These are phyloP conservation scores for Symbiodinium pilosum DNA, from an alignment of 73 alveolate genomes.

Conservation along the genomic window DNA sequence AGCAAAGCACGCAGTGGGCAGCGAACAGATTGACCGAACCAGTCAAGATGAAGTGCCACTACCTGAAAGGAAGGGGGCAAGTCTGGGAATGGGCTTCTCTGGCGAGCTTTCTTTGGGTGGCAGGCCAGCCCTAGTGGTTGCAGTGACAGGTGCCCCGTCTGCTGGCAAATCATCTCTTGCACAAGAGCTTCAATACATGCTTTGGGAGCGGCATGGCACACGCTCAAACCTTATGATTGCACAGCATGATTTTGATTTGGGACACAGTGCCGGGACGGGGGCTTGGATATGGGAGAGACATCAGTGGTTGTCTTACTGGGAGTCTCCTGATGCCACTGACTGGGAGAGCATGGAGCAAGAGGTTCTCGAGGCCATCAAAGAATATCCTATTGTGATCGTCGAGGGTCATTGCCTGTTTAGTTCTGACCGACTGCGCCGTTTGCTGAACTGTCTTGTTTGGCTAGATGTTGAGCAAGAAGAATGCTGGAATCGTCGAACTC, in stretches of 20 bases:
- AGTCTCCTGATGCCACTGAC: constrained; percentile 48
- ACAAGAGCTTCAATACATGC: not conserved
- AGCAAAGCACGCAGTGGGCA: no score
- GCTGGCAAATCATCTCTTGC: constrained; percentile 44
- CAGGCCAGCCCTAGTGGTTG: not conserved
- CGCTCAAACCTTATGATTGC: not conserved
- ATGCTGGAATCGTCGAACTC: constrained; percentile 19
- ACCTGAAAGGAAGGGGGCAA: no score
- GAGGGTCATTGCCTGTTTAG: constrained; percentile 16
- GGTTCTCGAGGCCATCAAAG: not conserved
- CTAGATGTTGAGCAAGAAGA: not conserved
- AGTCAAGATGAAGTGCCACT: no score
- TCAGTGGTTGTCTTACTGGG: constrained; percentile 34
- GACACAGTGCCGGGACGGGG: not conserved
- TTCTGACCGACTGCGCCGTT: not conserved
- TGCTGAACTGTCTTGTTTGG: not conserved
- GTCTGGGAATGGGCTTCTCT: no score
- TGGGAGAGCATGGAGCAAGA: not conserved
- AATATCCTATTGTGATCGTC: not conserved
- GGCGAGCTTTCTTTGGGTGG: not conserved
- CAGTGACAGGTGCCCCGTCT: constrained; percentile 26
- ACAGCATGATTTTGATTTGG: constrained; percentile 25
- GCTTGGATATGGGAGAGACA: not conserved
- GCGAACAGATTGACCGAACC: no score
- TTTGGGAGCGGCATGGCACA: not conserved